Percentiles rank a stretch among this genome's conserved stretches.
These are phyloP conservation scores for Thielaviopsis punctulata DNA, from an alignment of 2,329 filamentous ascomycete genomes.

Conservation along the genomic window DNA sequence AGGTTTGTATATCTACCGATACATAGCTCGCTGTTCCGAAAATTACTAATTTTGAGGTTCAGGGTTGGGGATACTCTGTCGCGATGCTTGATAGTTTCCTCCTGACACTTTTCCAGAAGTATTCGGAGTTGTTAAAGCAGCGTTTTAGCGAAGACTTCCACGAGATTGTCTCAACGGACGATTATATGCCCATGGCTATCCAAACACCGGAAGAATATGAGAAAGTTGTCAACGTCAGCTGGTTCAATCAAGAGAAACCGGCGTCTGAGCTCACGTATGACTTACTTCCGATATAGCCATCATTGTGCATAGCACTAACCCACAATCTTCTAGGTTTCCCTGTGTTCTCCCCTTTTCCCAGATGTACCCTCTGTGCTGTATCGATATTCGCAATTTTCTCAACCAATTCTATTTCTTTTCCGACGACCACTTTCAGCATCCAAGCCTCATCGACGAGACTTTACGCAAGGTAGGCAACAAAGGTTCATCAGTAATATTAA, in stretches of 20 bases:
- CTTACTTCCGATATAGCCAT: conserved; percentile 16
- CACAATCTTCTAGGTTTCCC: conserved; percentile 49
- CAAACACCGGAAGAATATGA: conserved; percentile 81
- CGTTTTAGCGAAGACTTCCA: conserved; percentile 93
- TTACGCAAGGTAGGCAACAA: conserved; percentile 47
- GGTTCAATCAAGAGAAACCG: conserved; percentile 75
- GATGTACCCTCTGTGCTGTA: conserved; percentile 97
- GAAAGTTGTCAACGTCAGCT: conserved; percentile 89
- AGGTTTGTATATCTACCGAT: conserved; percentile 34
- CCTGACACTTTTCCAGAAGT: conserved; percentile 81
- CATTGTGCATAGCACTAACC: conserved; percentile 12
- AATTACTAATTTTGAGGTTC: conserved; percentile 9
- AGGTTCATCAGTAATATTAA: not conserved
- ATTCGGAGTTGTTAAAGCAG: conserved; percentile 75
- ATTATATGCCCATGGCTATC: conserved; percentile 99
- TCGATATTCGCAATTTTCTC: conserved; percentile 91
- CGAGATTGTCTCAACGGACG: conserved; percentile 80
- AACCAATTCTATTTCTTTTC: conserved; percentile 98
- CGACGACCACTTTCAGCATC: conserved; percentile 87
- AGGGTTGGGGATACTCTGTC: conserved; percentile 84
- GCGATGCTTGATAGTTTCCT: conserved; percentile 67
- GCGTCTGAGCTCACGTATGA: conserved; percentile 55
- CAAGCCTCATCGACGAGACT: conserved; percentile 78
- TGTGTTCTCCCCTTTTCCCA: conserved; percentile 95
- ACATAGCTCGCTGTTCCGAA: not conserved